phyloP scores from a whole-genome alignment of 2,329 filamentous ascomycete genomes.

The Albophoma yamanashiensis region DNA sequence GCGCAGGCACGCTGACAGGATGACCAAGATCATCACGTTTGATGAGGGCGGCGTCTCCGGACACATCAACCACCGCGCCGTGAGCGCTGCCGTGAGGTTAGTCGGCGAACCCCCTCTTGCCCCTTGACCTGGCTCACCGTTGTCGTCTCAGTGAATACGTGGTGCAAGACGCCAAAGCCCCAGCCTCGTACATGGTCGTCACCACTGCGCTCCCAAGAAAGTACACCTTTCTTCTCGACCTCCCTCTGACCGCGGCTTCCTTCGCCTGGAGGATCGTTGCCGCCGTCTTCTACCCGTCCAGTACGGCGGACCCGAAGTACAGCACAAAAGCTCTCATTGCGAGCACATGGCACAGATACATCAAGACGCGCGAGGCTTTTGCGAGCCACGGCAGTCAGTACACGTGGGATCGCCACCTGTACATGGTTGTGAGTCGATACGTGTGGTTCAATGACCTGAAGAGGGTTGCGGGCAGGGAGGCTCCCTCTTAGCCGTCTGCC shows the following conservation, averaged over 20 bases:
- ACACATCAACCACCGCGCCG: conserved; percentile 28
- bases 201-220: conserved; percentile 24
- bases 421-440: conserved; percentile 27
- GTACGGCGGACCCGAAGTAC: conserved; percentile 3
- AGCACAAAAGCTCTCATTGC: conserved; percentile 21
- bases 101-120: conserved; percentile 1
- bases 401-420: conserved; percentile 27
- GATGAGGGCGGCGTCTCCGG: conserved; percentile 27
- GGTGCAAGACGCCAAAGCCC: conserved; percentile 15
- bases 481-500: not conserved
- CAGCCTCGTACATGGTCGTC: conserved; percentile 23
- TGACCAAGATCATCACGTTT: conserved; percentile 25
- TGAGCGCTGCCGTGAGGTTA: conserved; percentile 26
- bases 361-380: conserved; percentile 23
- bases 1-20: not conserved
- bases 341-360: conserved; percentile 24
- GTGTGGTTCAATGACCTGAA: conserved; percentile 26
- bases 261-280: conserved; percentile 15
- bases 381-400: conserved; percentile 26
- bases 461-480: conserved; percentile 4
- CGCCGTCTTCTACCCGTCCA: conserved; percentile 9
- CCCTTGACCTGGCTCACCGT: not conserved
- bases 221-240: conserved; percentile 25
- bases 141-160: conserved; percentile 15
- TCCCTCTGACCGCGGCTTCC: conserved; percentile 24